These are phyloP conservation scores for Oryza coarctata DNA, from an alignment of 176 grass and related monocot genomes.

Conservation along the genomic window DNA sequence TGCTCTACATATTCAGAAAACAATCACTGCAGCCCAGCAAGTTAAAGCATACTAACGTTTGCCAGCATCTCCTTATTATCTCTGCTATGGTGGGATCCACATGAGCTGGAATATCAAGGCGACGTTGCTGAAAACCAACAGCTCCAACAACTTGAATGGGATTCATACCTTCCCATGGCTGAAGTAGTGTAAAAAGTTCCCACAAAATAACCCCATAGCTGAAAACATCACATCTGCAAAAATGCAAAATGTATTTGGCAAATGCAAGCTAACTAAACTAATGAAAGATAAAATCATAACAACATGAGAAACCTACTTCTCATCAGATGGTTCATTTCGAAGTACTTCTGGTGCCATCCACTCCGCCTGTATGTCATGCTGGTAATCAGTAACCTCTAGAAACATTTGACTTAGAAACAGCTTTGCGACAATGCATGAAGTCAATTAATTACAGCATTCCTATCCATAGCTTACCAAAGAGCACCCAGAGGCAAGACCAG, in stretches of 20 bases:
- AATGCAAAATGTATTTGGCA: constrained; percentile 15
- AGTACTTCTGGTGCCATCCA: constrained; percentile 99
- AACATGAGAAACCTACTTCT: constrained; percentile 72
- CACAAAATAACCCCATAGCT: constrained; percentile 97
- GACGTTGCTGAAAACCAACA: constrained; percentile 94
- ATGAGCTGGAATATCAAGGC: constrained; percentile 75
- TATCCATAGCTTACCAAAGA: constrained; percentile 9
- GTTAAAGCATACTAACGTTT: constrained; percentile 80
- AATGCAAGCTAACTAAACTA: constrained; percentile 21
- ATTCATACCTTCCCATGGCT: constrained; percentile 99
- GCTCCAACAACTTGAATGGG: constrained; percentile 99
- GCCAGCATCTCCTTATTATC: constrained; percentile 90
- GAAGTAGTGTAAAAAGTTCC: constrained; percentile 89
- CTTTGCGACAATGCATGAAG: background rate
- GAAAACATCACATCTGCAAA: constrained; percentile 95
- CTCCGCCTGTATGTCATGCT: constrained; percentile 69
- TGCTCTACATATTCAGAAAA: constrained; percentile 11
- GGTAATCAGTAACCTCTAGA: constrained; percentile 28
- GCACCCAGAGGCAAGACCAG: background rate
- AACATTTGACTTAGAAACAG: constrained; percentile 23
- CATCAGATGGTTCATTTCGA: constrained; percentile 94
- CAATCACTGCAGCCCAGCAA: background rate
- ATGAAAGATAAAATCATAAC: background rate
- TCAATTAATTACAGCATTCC: background rate
- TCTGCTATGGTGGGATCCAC: constrained; percentile 76